phyloP scores from a whole-genome alignment of 176 grass and related monocot genomes.

The Melocanna baccifera region DNA sequence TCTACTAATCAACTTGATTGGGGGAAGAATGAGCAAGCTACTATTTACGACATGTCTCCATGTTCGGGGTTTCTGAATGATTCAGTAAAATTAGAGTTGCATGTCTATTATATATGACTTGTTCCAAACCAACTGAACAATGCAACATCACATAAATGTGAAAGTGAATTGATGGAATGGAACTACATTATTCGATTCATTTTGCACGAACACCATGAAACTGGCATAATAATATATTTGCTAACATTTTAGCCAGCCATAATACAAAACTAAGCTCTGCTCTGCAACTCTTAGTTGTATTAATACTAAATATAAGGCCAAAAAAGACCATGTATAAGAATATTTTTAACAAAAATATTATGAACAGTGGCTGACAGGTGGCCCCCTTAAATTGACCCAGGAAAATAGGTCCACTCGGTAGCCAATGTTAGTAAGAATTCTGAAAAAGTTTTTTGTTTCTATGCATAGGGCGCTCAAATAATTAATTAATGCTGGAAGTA shows the following conservation, averaged over 20 bases:
- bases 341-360: neutral
- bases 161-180: neutral
- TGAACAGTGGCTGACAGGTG: neutral
- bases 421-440: neutral
- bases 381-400: neutral
- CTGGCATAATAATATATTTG: neutral
- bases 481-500: constrained; percentile 1
- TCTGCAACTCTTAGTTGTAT: neutral
- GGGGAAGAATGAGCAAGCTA: neutral
- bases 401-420: neutral
- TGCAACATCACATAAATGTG: neutral
- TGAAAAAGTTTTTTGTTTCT: neutral
- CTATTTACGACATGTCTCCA: neutral
- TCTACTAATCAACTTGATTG: neutral
- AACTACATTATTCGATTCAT: neutral
- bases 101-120: neutral
- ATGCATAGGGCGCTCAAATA: neutral
- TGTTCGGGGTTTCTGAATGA: neutral
- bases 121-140: constrained; percentile 12
- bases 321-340: neutral
- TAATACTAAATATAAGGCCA: neutral
- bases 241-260: neutral
- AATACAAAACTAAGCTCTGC: neutral
- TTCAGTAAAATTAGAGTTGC: neutral
- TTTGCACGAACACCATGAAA: neutral